Evolutionary conservation across 2,329 filamentous ascomycete species (phyloP), one percentile per base, ranked within the genome.

Genomic region (Epichloe typhina): DNA sequence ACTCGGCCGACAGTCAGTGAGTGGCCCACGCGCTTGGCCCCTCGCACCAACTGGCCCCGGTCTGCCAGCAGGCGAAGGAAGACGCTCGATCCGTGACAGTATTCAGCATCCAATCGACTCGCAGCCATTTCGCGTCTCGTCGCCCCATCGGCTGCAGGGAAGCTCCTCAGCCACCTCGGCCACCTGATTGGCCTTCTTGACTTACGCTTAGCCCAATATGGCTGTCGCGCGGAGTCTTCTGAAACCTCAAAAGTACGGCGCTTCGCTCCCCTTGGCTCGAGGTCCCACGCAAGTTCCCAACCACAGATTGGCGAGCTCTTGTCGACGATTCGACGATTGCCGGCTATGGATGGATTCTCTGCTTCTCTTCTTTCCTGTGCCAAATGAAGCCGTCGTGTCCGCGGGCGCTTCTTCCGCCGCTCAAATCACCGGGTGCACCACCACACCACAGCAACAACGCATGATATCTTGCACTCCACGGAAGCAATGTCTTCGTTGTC

Each of bases 131-230:
- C 38, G 1, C 13, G 15, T 12, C n/a, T 26, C 11, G 13, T 21
- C 58, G 56, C 52, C 52, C 50, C 57, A 56, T 59, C 59, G 61
- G 61, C 55, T 54, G 58, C 53, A 56, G 55, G 57, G 57, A 41
- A 58, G 61, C 54, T 60, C 58, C 17, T 61, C 59, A 58, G 50
- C 54, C 47, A n/a, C 58, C 17, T 61, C 59, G 57, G 50, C 54
- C 47, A n/a, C 45, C 35, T 66, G 60, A 68, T 69, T 69, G 66
- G 67, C 36, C 50, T 46, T 53, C 51, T 55, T 53, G 55, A 57
- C 46, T 58, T 60, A 54, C 58, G 59, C 58, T 61, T 61, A 61
- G 61, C 57, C 64, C 64, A 62, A 62, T 59, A 61, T 62, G 59
- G 58, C 48, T 54, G 55, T 49, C 19, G 36, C 17, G 33, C 35